Conservation (phyloP, 306 rosid genomes). For the Inga oerstediana region DNA sequence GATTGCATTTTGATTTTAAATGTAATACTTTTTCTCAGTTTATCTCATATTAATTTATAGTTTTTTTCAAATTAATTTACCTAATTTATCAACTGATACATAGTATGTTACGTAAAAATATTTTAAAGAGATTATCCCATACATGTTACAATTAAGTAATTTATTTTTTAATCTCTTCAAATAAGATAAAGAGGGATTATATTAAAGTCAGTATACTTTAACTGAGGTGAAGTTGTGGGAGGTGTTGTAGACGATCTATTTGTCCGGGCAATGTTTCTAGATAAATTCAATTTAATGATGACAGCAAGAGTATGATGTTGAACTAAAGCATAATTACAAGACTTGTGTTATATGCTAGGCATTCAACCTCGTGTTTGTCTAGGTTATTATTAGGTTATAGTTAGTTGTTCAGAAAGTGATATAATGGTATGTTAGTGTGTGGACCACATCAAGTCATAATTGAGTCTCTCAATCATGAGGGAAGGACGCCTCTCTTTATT, state of each 20-base stretch:
- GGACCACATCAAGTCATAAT: too few species aligned
- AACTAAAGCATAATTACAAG: neutral
- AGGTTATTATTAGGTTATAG: neutral
- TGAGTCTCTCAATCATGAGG: neutral
- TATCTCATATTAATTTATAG: too few species aligned
- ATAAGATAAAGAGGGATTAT: too few species aligned
- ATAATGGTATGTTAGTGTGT: neutral
- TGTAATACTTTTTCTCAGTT: too few species aligned
- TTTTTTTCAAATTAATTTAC: too few species aligned
- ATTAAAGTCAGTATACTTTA: neutral
- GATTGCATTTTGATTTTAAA: too few species aligned
- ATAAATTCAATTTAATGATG: slow-evolving; percentile 28
- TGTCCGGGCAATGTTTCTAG: neutral
- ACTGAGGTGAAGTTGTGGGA: too few species aligned
- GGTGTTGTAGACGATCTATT: neutral
- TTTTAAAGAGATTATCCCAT: too few species aligned
- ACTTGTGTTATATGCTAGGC: slow-evolving; percentile 38
- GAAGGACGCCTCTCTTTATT: neutral
- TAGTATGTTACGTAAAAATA: too few species aligned
- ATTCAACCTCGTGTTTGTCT: slow-evolving; percentile 32
- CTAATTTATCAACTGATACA: too few species aligned
- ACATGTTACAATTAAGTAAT: too few species aligned
- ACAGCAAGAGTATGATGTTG: neutral
- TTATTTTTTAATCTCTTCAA: too few species aligned
- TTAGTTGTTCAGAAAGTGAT: slow-evolving; percentile 13